These are phyloP conservation scores for Pyronema omphalodes DNA, from an alignment of 495 filamentous ascomycete species.

Conservation along the genomic window DNA sequence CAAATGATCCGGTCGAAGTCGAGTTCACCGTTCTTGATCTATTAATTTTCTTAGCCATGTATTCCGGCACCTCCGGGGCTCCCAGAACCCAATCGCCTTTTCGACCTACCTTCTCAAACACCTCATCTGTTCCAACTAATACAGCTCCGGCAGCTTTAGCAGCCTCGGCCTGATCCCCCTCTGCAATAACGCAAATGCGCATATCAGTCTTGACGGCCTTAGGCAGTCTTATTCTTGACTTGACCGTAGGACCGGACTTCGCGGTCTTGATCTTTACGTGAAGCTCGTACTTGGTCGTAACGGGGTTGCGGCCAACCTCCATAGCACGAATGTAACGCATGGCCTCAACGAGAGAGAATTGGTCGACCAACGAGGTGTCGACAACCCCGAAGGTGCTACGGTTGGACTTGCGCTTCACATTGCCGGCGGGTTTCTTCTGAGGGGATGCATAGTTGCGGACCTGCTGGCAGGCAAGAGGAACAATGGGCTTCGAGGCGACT, in stretches of 20 bases:
- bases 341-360: slow-evolving; percentile 73
- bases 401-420: slow-evolving; percentile 45
- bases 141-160: slow-evolving; percentile 59
- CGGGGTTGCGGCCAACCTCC: slow-evolving; percentile 68
- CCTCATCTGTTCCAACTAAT: slow-evolving; percentile 62
- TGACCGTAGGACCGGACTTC: slow-evolving; percentile 68
- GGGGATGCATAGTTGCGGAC: slow-evolving; percentile 6
- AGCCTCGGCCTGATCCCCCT: slow-evolving; percentile 27
- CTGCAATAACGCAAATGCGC: slow-evolving; percentile 24
- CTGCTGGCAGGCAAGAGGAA: not conserved
- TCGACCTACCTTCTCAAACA: slow-evolving; percentile 41
- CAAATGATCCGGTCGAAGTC: slow-evolving; percentile 81
- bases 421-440: slow-evolving; percentile 29
- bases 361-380: slow-evolving; percentile 41
- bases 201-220: slow-evolving; percentile 43
- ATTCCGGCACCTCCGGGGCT: not conserved
- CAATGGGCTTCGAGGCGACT: not conserved
- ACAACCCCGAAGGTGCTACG: slow-evolving; percentile 42
- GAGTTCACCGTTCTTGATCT: slow-evolving; percentile 31
- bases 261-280: slow-evolving; percentile 56
- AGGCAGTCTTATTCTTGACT: slow-evolving; percentile 72
- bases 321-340: slow-evolving; percentile 88
- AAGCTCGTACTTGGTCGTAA: slow-evolving; percentile 67
- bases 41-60: not conserved
- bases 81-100: not conserved